These are phyloP conservation scores for Rhizoclosmatium sp. DNA, from an alignment of 192 early-diverging fungal species.

Conservation along the genomic window DNA sequence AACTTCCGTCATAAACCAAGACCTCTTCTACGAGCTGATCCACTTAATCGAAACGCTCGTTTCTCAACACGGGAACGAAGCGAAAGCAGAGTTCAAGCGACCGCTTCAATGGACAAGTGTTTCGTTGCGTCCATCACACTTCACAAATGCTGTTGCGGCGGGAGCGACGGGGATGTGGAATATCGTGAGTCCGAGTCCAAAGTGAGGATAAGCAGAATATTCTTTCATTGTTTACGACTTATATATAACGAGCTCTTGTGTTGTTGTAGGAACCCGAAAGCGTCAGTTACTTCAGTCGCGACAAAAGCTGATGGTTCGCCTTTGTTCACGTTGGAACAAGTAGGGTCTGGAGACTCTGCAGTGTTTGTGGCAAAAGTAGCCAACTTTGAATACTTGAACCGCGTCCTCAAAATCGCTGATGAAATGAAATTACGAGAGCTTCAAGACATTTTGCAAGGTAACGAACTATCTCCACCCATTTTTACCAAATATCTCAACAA, in stretches of 20 bases:
- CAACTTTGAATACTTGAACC: constrained; percentile 55
- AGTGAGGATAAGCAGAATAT: constrained; percentile 20
- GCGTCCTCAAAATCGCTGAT: constrained; percentile 50
- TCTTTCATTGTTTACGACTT: background rate
- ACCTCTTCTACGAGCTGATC: constrained; percentile 56
- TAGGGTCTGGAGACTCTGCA: constrained; percentile 18
- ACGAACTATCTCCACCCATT: background rate
- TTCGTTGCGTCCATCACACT: constrained; percentile 43
- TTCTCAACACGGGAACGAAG: constrained; percentile 50
- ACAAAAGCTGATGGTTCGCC: constrained; percentile 51
- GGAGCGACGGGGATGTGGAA: constrained; percentile 15
- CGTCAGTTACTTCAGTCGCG: constrained; percentile 45
- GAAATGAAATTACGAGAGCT: constrained; percentile 57
- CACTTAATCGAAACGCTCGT: constrained; percentile 56
- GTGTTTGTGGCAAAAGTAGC: constrained; percentile 46
- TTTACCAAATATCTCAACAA: background rate
- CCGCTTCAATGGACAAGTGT: constrained; percentile 52
- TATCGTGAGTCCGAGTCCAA: constrained; percentile 21
- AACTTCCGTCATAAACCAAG: constrained; percentile 55
- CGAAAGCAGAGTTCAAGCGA: constrained; percentile 57
- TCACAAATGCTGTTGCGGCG: constrained; percentile 17
- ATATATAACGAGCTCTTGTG: background rate
- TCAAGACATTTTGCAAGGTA: constrained; percentile 62
- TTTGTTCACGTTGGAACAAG: constrained; percentile 52
- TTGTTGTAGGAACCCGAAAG: constrained; percentile 36